Base-by-base conservation (phyloP, 2,329 filamentous ascomycete species). In the Botrytis tulipae region DNA sequence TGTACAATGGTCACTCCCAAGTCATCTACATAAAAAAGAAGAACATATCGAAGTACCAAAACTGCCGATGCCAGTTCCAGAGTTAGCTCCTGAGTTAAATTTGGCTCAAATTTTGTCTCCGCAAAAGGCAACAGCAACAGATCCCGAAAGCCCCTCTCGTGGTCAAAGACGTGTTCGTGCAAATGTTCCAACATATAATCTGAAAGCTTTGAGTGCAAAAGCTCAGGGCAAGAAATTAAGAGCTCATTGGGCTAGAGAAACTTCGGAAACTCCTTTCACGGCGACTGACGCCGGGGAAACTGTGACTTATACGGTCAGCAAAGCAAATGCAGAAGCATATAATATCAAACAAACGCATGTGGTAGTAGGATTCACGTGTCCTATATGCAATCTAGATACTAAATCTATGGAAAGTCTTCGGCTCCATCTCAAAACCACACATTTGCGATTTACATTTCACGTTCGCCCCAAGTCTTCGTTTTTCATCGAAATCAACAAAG, bases 181-280 rank as follows among this genome's bases (percentile, higher is more conserved):
- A 68, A 76, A 77, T 22, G 14, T 76, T 18, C 84, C 85, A 35
- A 70, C 51, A n/a, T 91, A 91, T 78, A 91, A 91, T 76, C 80
- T 90, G 54, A 90, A 89, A 78, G 82, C 86, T 20, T 81, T 90
- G 25, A 90, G 86, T 79, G 87, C 88, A 76, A 86, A 87, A 76
- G 87, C 87, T 9, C 84, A 87, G 70, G 87, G 88, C 6, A 87
- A 84, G 76, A 85, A 86, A 61, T 78, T 80, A 29, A 84, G 83
- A 75, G 86, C 85, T 75, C 83, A 83, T n/a, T 82, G 82, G 72
- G 82, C 81, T 72, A 80, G 77, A 76, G 80, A 78, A 68, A 74
- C 65, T 48, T 71, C 62, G 42, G 60, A 51, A 76, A 79, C 74
- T 76, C 60, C 71, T 57, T 69, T 25, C 20, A 37, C 35, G 29